Conservation (phyloP, 208 protist species). For the Porcisia hertigi region DNA sequence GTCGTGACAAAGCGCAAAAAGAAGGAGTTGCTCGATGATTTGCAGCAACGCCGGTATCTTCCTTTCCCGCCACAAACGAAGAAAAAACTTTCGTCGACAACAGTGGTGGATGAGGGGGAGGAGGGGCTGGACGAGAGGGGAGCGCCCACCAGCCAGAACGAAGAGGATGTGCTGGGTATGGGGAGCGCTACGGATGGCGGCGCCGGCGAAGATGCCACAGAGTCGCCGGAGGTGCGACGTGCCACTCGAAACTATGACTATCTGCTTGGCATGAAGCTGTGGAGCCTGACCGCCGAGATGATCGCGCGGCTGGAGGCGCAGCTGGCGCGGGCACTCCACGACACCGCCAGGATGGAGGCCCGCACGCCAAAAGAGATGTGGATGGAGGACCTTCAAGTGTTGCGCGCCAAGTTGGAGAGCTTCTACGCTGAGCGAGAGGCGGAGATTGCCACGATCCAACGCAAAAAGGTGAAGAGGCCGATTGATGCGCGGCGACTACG, state of each 20-base stretch:
- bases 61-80: constrained; percentile 85
- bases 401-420: constrained; percentile 59
- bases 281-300: constrained; percentile 97
- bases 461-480: constrained; percentile 83
- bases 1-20: constrained; percentile 93
- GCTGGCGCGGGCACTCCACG: constrained; percentile 65
- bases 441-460: constrained; percentile 74
- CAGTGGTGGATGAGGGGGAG: constrained; percentile 76
- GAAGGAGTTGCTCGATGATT: constrained; percentile 92
- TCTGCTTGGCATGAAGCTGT: constrained; percentile 98
- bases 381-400: constrained; percentile 81
- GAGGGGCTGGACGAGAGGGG: constrained; percentile 5
- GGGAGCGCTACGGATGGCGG: constrained; percentile 10
- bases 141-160: constrained; percentile 16
- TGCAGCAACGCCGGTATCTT: constrained; percentile 88
- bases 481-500: constrained; percentile 78
- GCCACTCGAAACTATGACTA: constrained; percentile 97
- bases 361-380: constrained; percentile 89
- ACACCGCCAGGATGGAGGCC: constrained; percentile 79
- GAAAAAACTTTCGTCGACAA: constrained; percentile 82
- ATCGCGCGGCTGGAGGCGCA: constrained; percentile 92
- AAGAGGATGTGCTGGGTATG: constrained; percentile 31
- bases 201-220: constrained; percentile 33
- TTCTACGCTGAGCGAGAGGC: constrained; percentile 65
- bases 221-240: constrained; percentile 60